Conservation (phyloP, 2,329 filamentous ascomycete genomes). For the Hypoxylon sp. region DNA sequence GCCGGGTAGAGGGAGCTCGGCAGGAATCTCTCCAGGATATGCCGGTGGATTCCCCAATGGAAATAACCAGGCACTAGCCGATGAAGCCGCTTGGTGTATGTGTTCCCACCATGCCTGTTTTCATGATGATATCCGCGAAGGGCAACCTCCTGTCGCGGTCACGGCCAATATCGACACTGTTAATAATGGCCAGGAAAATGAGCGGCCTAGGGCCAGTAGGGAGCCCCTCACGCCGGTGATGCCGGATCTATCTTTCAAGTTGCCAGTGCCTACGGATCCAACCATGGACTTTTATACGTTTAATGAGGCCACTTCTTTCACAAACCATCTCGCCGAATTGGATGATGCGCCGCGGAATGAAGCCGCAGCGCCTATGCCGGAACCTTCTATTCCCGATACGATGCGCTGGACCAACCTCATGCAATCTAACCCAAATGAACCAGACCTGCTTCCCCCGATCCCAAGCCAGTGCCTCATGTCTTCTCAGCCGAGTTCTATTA, state of each 20-base stretch:
- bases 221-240: constrained; percentile 66
- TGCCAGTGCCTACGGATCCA: constrained; percentile 55
- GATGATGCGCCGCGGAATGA: constrained; percentile 44
- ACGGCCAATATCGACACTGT: constrained; percentile 44
- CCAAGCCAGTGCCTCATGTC: constrained; percentile 65
- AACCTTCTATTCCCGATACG: constrained; percentile 68
- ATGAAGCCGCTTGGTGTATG: constrained; percentile 69
- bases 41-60: constrained; percentile 44
- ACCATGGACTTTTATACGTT: constrained; percentile 60
- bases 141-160: constrained; percentile 46
- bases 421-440: constrained; percentile 56
- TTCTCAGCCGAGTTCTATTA: constrained; percentile 67
- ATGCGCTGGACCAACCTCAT: constrained; percentile 63
- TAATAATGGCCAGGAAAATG: constrained; percentile 65
- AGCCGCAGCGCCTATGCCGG: constrained; percentile 50
- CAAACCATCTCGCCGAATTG: constrained; percentile 52
- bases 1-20: constrained; percentile 49
- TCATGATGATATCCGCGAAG: constrained; percentile 63
- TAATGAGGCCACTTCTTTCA: constrained; percentile 54
- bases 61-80: constrained; percentile 43
- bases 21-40: constrained; percentile 45
- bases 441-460: constrained; percentile 58
- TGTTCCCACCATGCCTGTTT: constrained; percentile 74
- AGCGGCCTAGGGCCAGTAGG: constrained; percentile 61
- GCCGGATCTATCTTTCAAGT: constrained; percentile 59